A percentile compares a stretch with the other conserved stretches of the same genome.
phyloP scores from a whole-genome alignment of 2,329 filamentous ascomycete species.

The Pseudogymnoascus destructans region DNA sequence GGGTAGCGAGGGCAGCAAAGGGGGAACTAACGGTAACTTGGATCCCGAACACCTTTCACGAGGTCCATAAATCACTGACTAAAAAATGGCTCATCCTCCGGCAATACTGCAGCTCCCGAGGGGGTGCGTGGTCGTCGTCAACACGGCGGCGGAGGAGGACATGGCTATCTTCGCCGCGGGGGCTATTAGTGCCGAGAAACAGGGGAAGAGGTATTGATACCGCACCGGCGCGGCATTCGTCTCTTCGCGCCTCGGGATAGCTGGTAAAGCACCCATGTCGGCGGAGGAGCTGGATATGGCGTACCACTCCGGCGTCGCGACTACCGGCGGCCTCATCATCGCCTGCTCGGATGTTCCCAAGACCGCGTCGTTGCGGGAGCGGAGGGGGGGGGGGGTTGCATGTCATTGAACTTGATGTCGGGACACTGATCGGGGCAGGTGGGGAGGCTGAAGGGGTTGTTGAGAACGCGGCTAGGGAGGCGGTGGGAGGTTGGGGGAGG shows the following conservation, averaged over 20 bases:
- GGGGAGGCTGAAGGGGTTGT: conserved; percentile 22
- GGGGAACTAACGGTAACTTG: conserved; percentile 27
- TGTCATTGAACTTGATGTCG: conserved; percentile 36
- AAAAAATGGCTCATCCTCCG: conserved; percentile 26
- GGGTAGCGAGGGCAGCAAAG: conserved; percentile 38
- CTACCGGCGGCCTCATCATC: conserved; percentile 38
- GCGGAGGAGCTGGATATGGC: conserved; percentile 30
- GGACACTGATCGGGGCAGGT: conserved; percentile 24
- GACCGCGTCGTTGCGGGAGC: conserved; percentile 33
- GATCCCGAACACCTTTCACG: neutral
- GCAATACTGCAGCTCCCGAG: conserved; percentile 27
- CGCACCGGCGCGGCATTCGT: conserved; percentile 33
- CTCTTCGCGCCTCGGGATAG: conserved; percentile 38
- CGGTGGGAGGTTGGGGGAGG: conserved; percentile 30
- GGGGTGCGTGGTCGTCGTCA: conserved; percentile 36
- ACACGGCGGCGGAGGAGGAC: conserved; percentile 40
- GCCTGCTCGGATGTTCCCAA: conserved; percentile 47
- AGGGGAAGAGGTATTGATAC: conserved; percentile 28
- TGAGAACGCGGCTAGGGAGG: conserved; percentile 22
- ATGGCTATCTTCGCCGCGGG: conserved; percentile 42
- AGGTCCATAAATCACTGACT: neutral
- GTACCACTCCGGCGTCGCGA: conserved; percentile 14
- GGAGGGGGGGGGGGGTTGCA: conserved; percentile 30
- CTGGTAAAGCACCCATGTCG: conserved; percentile 37
- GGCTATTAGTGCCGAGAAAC: conserved; percentile 24